Conservation (phyloP, 2,329 filamentous ascomycete species). For the Juglanconis juglandina region DNA sequence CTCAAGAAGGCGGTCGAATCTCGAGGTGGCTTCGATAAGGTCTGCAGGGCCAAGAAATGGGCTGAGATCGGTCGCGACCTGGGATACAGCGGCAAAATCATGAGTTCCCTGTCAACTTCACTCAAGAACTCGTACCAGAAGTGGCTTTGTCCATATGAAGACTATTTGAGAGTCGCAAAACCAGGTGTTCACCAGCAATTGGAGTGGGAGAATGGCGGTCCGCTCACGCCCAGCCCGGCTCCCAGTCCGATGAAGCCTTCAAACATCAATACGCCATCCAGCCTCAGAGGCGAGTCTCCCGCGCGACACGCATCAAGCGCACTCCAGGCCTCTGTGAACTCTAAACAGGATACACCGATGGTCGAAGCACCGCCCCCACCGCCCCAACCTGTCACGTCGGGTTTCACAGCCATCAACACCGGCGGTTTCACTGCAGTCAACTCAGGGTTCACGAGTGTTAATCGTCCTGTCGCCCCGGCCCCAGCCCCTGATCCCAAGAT, state of each 20-base stretch:
- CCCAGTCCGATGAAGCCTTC: slow-evolving; percentile 69
- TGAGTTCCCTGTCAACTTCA: slow-evolving; percentile 96
- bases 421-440: slow-evolving; percentile 75
- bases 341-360: slow-evolving; percentile 47
- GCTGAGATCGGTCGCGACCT: slow-evolving; percentile 95
- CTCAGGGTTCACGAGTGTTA: slow-evolving; percentile 64
- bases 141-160: slow-evolving; percentile 95
- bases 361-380: slow-evolving; percentile 40
- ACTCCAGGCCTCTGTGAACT: slow-evolving; percentile 46
- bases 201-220: slow-evolving; percentile 88
- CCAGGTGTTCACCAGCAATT: slow-evolving; percentile 95
- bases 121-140: slow-evolving; percentile 97
- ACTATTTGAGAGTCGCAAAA: slow-evolving; percentile 86
- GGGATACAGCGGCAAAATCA: slow-evolving; percentile 98
- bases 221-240: slow-evolving; percentile 72
- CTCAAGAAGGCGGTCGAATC: slow-evolving; percentile 96
- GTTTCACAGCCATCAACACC: slow-evolving; percentile 57
- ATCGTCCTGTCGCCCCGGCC: slow-evolving; percentile 37
- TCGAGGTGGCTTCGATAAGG: slow-evolving; percentile 89
- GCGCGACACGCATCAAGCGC: slow-evolving; percentile 54
- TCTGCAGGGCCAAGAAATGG: slow-evolving; percentile 98
- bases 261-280: slow-evolving; percentile 56
- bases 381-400: slow-evolving; percentile 27
- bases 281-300: slow-evolving; percentile 63
- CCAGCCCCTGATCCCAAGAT: slow-evolving; percentile 46